Evolutionary conservation across 208 protist species (phyloP).

Genomic region (Leishmania martiniquensis): DNA sequence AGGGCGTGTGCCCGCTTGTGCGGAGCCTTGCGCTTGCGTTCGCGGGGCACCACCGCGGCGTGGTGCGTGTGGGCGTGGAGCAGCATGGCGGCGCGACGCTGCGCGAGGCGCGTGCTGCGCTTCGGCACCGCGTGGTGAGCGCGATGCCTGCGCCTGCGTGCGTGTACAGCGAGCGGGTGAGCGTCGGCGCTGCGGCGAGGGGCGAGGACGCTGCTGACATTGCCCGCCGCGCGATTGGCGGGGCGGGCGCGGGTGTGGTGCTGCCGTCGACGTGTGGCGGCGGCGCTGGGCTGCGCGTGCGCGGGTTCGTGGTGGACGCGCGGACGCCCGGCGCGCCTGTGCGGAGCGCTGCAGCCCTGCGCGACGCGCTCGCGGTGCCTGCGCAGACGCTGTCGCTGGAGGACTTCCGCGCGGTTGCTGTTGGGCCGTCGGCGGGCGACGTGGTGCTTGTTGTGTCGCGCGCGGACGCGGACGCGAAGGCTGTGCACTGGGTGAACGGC

Average conservation of each 20-base stretch:
- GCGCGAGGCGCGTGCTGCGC: slow-evolving; percentile 8
- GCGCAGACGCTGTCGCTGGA: slow-evolving; percentile 63
- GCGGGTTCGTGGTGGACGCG: slow-evolving; percentile 36
- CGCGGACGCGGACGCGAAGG: slow-evolving; percentile 34
- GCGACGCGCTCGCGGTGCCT: slow-evolving; percentile 33
- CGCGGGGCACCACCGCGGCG: slow-evolving; percentile 35
- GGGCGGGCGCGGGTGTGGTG: slow-evolving; percentile 6
- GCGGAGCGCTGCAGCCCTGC: neutral
- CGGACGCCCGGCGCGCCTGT: slow-evolving; percentile 19
- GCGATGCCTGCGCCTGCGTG: slow-evolving; percentile 35
- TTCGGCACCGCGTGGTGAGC: slow-evolving; percentile 25
- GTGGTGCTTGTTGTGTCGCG: slow-evolving; percentile 38
- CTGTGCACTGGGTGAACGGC: slow-evolving; percentile 49
- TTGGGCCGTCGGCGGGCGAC: slow-evolving; percentile 19
- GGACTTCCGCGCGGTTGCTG: slow-evolving; percentile 47
- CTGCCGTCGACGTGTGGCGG: slow-evolving; percentile 24
- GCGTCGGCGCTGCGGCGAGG: neutral
- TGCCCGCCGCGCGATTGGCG: neutral
- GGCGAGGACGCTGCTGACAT: neutral
- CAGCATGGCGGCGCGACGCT: slow-evolving; percentile 14
- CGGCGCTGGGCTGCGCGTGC: slow-evolving; percentile 29
- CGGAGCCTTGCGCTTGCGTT: slow-evolving; percentile 53
- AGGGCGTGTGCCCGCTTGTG: slow-evolving; percentile 49
- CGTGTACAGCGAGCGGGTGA: slow-evolving; percentile 13
- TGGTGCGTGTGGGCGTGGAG: slow-evolving; percentile 16